These are phyloP conservation scores for Acorus gramineus DNA, from an alignment of 106 monocot genomes.

Conservation along the genomic window DNA sequence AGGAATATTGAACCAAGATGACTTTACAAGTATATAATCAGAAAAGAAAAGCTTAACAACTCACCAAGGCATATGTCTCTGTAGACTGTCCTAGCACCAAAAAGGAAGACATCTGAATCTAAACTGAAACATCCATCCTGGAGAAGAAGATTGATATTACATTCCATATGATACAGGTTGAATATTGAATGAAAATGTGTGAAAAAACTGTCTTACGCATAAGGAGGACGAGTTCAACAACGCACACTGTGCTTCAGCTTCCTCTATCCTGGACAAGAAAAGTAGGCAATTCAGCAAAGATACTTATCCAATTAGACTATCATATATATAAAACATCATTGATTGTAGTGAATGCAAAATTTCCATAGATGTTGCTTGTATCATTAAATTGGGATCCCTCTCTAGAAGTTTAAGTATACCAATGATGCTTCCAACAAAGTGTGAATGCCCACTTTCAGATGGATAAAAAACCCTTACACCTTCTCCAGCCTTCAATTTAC, in stretches of 20 bases:
- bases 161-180: no score
- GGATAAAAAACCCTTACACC: no score
- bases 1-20: background rate
- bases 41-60: background rate
- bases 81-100: slow-evolving; percentile 93
- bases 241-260: slow-evolving; percentile 95
- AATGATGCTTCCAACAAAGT: no score
- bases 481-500: no score
- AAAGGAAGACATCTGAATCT: slow-evolving; percentile 88
- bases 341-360: no score
- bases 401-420: no score
- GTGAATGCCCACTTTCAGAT: no score
- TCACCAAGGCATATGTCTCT: slow-evolving; percentile 74
- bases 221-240: slow-evolving; percentile 50
- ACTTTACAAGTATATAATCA: background rate
- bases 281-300: background rate
- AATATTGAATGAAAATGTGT: no score
- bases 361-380: no score
- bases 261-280: slow-evolving; percentile 53
- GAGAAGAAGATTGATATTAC: slow-evolving; percentile 2
- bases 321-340: no score
- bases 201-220: slow-evolving; percentile 43
- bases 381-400: no score
- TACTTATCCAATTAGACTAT: no score
- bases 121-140: slow-evolving; percentile 95